Conservation (phyloP, 1,284 basidiomycete species). For the Puccinia polysora region DNA sequence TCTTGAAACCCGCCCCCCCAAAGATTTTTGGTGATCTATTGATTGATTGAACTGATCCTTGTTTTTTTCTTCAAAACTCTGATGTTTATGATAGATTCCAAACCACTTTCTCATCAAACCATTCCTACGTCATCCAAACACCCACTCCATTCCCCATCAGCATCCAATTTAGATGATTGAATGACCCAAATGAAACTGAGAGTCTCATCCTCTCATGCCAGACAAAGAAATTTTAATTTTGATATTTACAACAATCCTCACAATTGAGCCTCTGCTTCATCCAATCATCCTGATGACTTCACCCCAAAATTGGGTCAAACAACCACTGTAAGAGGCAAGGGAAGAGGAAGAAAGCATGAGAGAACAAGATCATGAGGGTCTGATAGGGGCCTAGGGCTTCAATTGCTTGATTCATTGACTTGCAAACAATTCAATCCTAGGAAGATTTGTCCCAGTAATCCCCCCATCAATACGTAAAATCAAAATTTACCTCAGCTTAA, state of each 20-base stretch:
- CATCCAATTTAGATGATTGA: not conserved
- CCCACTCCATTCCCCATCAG: not conserved
- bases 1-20: too few species aligned
- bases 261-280: not conserved
- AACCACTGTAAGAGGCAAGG: not conserved
- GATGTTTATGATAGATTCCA: not conserved
- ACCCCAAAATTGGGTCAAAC: conserved; percentile 8
- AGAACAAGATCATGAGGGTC: not conserved
- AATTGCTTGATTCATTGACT: too few species aligned
- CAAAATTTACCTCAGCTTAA: not conserved
- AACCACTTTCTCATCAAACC: not conserved
- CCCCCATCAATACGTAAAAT: not conserved
- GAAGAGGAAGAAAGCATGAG: not conserved
- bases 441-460: not conserved
- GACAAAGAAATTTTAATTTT: not conserved
- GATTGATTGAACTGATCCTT: not conserved
- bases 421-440: not conserved
- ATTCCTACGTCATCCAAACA: not conserved
- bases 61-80: not conserved
- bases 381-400: too few species aligned
- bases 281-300: conserved; percentile 1
- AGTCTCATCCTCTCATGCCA: not conserved
- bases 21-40: not conserved
- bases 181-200: not conserved
- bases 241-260: not conserved